Conservation (phyloP, 2,329 filamentous ascomycete species). For the Colletotrichum chrysophilum region DNA sequence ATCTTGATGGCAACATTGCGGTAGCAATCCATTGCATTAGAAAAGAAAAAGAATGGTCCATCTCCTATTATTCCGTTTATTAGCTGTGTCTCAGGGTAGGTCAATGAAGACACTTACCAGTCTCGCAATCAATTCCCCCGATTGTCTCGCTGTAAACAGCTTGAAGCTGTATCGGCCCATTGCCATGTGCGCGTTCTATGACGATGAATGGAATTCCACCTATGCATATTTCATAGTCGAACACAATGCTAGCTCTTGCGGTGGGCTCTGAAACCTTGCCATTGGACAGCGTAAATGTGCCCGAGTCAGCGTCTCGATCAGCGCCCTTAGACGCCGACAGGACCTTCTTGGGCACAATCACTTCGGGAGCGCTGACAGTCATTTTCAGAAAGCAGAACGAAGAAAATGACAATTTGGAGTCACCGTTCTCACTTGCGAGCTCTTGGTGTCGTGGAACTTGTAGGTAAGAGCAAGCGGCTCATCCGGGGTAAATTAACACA, state of each 20-base stretch:
- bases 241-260: background rate
- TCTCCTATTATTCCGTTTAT: background rate
- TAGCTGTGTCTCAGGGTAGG: background rate
- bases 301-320: background rate
- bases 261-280: background rate
- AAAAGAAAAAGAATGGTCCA: conserved; percentile 12
- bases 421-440: background rate
- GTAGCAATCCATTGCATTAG: conserved; percentile 18
- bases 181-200: background rate
- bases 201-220: background rate
- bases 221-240: conserved; percentile 5
- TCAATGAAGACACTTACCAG: background rate
- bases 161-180: background rate
- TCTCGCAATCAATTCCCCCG: background rate
- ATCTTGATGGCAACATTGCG: background rate
- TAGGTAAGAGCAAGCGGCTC: background rate
- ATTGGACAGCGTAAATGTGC: background rate
- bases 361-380: background rate
- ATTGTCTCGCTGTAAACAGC: background rate
- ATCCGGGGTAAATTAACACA: background rate
- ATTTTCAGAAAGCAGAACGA: background rate
- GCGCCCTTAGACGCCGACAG: background rate
- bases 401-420: fast-evolving
- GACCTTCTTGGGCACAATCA: background rate
- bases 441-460: background rate